These are phyloP conservation scores for Pisolithus sp. DNA, from an alignment of 768 basidiomycete genomes.

Conservation along the genomic window DNA sequence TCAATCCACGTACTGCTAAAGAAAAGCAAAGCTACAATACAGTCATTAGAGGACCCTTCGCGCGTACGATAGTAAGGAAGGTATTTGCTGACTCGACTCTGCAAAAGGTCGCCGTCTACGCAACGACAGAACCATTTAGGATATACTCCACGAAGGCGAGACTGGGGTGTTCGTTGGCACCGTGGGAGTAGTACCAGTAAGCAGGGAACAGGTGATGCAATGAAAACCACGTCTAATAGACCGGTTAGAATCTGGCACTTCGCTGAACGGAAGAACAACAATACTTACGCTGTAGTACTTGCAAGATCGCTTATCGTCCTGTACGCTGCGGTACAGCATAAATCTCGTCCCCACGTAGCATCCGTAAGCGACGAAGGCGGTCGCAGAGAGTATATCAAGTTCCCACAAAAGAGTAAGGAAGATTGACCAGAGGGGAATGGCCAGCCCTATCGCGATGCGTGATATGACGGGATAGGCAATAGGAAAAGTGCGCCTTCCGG, in stretches of 20 bases:
- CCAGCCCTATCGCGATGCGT: constrained; percentile 27
- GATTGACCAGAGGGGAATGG: constrained; percentile 34
- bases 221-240: constrained; percentile 28
- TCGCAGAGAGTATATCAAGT: constrained; percentile 20
- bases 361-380: constrained; percentile 27
- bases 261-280: neutral
- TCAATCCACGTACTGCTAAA: too few relatives aligned
- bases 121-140: neutral
- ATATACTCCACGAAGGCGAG: constrained; percentile 14
- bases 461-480: constrained; percentile 36
- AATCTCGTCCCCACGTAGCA: constrained; percentile 31
- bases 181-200: constrained; percentile 31
- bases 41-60: too few relatives aligned
- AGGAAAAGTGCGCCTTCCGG: constrained; percentile 37
- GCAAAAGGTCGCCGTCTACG: too few relatives aligned
- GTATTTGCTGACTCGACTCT: too few relatives aligned
- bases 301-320: constrained; percentile 30
- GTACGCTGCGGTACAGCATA: constrained; percentile 20
- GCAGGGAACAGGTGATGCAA: constrained; percentile 30
- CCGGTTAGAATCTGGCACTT: neutral
- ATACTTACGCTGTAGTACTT: constrained; percentile 32
- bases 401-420: constrained; percentile 31
- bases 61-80: neutral
- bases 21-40: too few relatives aligned
- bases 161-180: constrained; percentile 3